A percentile compares a stretch with the other conserved stretches of the same genome.
Evolutionary conservation across 2,329 filamentous ascomycete species (phyloP).

Genomic region (Fusarium armeniacum): DNA sequence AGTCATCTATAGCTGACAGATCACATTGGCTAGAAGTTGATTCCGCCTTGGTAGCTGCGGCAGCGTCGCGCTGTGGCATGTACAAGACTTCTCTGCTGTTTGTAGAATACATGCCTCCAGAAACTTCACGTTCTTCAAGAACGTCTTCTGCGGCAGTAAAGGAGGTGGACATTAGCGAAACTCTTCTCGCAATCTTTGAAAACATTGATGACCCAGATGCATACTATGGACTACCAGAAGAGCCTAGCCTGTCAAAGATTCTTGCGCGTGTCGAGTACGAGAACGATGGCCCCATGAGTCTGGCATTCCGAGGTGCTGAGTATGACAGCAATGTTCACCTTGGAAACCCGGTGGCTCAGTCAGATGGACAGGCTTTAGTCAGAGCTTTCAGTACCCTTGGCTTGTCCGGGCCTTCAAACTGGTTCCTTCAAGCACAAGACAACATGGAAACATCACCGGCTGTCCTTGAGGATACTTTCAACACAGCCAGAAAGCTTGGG

Average conservation of each 20-base stretch:
- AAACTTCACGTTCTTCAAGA: conserved; percentile 69
- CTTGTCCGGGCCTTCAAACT: conserved; percentile 86
- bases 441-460: conserved; percentile 68
- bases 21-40: conserved; percentile 89
- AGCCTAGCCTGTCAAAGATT: conserved; percentile 81
- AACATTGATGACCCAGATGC: conserved; percentile 96
- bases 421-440: conserved; percentile 78
- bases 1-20: conserved; percentile 83
- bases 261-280: conserved; percentile 90
- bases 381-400: conserved; percentile 85
- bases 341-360: conserved; percentile 65
- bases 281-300: conserved; percentile 84
- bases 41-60: conserved; percentile 75
- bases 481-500: conserved; percentile 84
- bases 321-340: conserved; percentile 86
- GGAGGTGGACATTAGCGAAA: conserved; percentile 71
- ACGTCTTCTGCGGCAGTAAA: conserved; percentile 71
- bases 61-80: conserved; percentile 85
- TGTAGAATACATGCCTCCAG: conserved; percentile 77
- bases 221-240: conserved; percentile 91
- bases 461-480: conserved; percentile 79
- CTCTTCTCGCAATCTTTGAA: conserved; percentile 86
- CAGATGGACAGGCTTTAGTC: conserved; percentile 78
- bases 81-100: conserved; percentile 89
- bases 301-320: conserved; percentile 91